These are phyloP conservation scores for Paecilomyces formosus DNA, from an alignment of 2,329 filamentous ascomycete species.

Conservation along the genomic window DNA sequence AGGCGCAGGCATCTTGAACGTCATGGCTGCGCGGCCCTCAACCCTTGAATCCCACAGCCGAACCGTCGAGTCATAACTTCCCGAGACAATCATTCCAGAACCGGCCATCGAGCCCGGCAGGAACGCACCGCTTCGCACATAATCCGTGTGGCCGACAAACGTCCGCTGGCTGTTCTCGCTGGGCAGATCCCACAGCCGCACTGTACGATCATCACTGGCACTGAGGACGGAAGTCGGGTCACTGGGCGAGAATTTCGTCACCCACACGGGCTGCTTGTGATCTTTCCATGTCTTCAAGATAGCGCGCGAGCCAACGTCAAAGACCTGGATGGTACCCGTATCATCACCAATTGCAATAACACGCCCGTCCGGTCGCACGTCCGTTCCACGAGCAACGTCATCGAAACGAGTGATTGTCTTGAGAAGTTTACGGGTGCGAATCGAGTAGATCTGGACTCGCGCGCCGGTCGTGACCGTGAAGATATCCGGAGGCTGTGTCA, in stretches of 20 bases:
- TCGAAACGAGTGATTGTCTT: constrained; percentile 94
- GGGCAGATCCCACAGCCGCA: constrained; percentile 89
- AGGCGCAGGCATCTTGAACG: constrained; percentile 86
- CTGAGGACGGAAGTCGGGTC: constrained; percentile 82
- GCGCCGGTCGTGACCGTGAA: constrained; percentile 95
- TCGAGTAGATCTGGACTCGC: constrained; percentile 87
- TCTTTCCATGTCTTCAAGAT: constrained; percentile 93
- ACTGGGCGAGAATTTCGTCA: constrained; percentile 83
- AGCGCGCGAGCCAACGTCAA: constrained; percentile 80
- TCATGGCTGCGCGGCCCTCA: constrained; percentile 66
- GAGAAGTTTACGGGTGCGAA: constrained; percentile 80
- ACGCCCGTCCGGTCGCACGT: constrained; percentile 79
- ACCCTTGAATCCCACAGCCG: constrained; percentile 86
- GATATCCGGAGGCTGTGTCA: constrained; percentile 44
- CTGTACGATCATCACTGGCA: constrained; percentile 85
- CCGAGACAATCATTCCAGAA: constrained; percentile 70
- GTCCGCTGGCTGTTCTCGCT: constrained; percentile 66
- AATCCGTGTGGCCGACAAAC: constrained; percentile 84
- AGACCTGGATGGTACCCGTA: constrained; percentile 86
- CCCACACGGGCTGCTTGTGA: constrained; percentile 91
- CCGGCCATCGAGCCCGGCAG: constrained; percentile 60
- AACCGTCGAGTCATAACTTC: constrained; percentile 91
- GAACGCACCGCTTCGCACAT: constrained; percentile 80
- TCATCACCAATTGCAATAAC: constrained; percentile 90
- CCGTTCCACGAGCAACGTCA: constrained; percentile 81